Conservation (phyloP, 2,329 filamentous ascomycete genomes). For the Raffaelea ambrosiae region DNA sequence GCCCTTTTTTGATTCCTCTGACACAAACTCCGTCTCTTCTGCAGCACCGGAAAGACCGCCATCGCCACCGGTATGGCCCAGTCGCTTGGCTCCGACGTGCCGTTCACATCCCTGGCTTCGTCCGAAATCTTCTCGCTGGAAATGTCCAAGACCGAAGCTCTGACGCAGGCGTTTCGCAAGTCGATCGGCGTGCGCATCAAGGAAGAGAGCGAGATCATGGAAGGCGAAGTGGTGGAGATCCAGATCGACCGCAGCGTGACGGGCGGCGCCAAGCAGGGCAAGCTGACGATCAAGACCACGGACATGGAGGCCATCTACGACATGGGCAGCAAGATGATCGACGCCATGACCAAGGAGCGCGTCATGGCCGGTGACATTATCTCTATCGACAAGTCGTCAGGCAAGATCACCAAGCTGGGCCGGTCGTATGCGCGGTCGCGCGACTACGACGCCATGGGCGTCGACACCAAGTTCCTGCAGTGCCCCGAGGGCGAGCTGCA, state of each 20-base stretch:
- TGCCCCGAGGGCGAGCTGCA: conserved; percentile 96
- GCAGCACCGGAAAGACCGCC: conserved; percentile 91
- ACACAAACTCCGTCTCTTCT: not conserved
- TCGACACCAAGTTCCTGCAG: conserved; percentile 95
- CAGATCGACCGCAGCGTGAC: conserved; percentile 97
- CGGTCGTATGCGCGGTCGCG: conserved; percentile 89
- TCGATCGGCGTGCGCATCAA: conserved; percentile 97
- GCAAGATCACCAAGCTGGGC: conserved; percentile 95
- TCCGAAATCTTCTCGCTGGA: conserved; percentile 98
- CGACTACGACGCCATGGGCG: conserved; percentile 98
- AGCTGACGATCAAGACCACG: conserved; percentile 98
- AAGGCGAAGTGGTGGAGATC: conserved; percentile 97
- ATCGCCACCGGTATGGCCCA: conserved; percentile 99
- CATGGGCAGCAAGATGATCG: conserved; percentile 99
- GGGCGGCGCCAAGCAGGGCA: conserved; percentile 94
- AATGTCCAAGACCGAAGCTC: conserved; percentile 98
- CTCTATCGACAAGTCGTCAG: conserved; percentile 95
- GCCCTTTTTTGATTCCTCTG: not conserved
- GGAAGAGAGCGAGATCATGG: conserved; percentile 98
- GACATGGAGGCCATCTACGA: conserved; percentile 99
- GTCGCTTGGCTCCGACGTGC: conserved; percentile 85
- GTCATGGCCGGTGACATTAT: conserved; percentile 98
- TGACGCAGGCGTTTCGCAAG: conserved; percentile 98
- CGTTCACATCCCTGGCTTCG: conserved; percentile 90
- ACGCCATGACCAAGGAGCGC: conserved; percentile 98